Evolutionary conservation across 371 early-diverging fungal genomes (phyloP).

Genomic region (Encephalitozoon cuniculi): DNA sequence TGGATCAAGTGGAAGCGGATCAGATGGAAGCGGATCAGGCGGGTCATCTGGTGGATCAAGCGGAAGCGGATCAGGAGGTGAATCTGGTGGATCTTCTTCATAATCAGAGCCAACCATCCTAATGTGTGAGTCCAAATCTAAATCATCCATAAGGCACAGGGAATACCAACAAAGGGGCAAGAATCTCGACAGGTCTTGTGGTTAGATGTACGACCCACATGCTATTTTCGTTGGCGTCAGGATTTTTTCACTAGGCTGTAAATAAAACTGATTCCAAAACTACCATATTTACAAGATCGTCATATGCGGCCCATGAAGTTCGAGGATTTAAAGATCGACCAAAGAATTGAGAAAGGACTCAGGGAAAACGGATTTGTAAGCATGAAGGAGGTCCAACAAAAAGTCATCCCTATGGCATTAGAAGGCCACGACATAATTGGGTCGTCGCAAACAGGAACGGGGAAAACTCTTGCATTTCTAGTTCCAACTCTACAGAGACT

Average conservation of each 20-base stretch:
- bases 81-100: too few relatives aligned
- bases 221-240: background rate
- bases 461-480: conserved; percentile 89
- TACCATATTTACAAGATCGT: background rate
- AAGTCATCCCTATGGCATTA: conserved; percentile 42
- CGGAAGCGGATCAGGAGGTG: too few relatives aligned
- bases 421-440: conserved; percentile 68
- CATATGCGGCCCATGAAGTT: conserved; percentile 54
- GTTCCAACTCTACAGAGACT: conserved; percentile 65
- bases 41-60: too few relatives aligned
- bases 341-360: conserved; percentile 73
- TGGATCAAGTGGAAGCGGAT: too few relatives aligned
- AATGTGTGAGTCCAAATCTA: background rate
- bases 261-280: conserved; percentile 4
- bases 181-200: background rate
- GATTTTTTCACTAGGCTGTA: background rate
- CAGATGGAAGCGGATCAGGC: too few relatives aligned
- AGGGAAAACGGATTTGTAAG: conserved; percentile 94
- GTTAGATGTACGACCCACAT: background rate
- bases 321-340: conserved; percentile 63
- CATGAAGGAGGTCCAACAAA: conserved; percentile 63
- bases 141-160: background rate
- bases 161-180: background rate
- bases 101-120: background rate
- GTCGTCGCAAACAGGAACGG: conserved; percentile 88